Percentiles rank a stretch among this genome's conserved stretches.
phyloP scores from a whole-genome alignment of 2,329 filamentous ascomycete genomes.

The Lachnellula hyalina region DNA sequence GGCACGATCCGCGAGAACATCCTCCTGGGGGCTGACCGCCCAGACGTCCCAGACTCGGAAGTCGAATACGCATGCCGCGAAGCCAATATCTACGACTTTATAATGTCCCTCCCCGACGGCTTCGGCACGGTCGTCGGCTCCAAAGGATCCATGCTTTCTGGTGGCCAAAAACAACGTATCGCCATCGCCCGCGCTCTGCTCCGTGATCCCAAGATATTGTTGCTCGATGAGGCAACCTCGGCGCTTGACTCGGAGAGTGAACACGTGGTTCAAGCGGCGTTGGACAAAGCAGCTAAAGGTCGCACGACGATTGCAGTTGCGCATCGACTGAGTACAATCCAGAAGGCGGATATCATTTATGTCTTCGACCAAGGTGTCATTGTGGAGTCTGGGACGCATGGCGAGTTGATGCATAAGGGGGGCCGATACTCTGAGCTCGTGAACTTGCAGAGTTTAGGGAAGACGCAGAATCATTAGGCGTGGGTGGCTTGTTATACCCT shows the following conservation, averaged over 20 bases:
- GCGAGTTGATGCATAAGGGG: slow-evolving; percentile 62
- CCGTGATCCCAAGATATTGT: slow-evolving; percentile 81
- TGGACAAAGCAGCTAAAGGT: slow-evolving; percentile 77
- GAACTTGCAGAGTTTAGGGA: slow-evolving; percentile 72
- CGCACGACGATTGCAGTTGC: slow-evolving; percentile 92
- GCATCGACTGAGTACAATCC: slow-evolving; percentile 85
- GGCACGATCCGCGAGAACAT: slow-evolving; percentile 90
- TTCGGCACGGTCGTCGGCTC: slow-evolving; percentile 81
- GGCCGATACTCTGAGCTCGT: slow-evolving; percentile 76
- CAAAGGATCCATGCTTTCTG: slow-evolving; percentile 79
- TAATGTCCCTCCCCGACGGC: slow-evolving; percentile 77
- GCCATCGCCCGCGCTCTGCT: slow-evolving; percentile 85
- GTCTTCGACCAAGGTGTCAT: slow-evolving; percentile 90
- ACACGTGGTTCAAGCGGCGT: slow-evolving; percentile 72
- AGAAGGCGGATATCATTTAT: slow-evolving; percentile 91
- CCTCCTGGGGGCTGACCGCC: slow-evolving; percentile 64
- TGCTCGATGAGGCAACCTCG: slow-evolving; percentile 76
- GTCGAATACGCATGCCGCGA: slow-evolving; percentile 79
- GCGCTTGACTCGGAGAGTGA: slow-evolving; percentile 73
- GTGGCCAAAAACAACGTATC: slow-evolving; percentile 91
- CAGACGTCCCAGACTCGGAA: slow-evolving; percentile 64
- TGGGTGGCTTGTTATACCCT: background rate
- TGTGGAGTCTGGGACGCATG: slow-evolving; percentile 78
- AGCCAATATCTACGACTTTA: slow-evolving; percentile 90
- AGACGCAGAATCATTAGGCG: slow-evolving; percentile 30